Percentiles rank a stretch among this genome's conserved stretches.
These are phyloP conservation scores for Suillus alpinus DNA, from an alignment of 768 basidiomycete species.

Conservation along the genomic window DNA sequence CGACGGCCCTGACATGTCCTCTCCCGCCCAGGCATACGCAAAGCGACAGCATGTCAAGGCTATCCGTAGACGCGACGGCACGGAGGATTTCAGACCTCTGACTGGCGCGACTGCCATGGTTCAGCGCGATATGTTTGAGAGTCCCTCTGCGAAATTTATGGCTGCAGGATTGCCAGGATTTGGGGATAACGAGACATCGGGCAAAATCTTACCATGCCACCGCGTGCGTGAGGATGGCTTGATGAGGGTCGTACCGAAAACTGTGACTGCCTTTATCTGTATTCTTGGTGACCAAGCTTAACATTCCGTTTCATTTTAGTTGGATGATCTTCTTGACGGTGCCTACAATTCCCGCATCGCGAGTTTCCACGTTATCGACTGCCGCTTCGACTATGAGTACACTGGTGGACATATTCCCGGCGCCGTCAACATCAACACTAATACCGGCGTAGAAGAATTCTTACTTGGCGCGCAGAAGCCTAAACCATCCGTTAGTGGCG, in stretches of 20 bases:
- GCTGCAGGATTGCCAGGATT: slow-evolving; percentile 76
- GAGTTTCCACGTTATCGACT: slow-evolving; percentile 84
- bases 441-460: slow-evolving; percentile 73
- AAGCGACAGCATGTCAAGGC: slow-evolving; percentile 76
- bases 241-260: slow-evolving; percentile 81
- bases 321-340: slow-evolving; percentile 78
- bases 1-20: slow-evolving; percentile 64
- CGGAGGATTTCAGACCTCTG: slow-evolving; percentile 73
- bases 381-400: slow-evolving; percentile 97
- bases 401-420: slow-evolving; percentile 89
- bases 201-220: slow-evolving; percentile 93
- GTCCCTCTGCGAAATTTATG: slow-evolving; percentile 55
- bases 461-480: slow-evolving; percentile 67
- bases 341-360: slow-evolving; percentile 61
- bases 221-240: slow-evolving; percentile 92
- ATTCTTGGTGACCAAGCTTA: not conserved
- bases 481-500: slow-evolving; percentile 70
- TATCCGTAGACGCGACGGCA: slow-evolving; percentile 76
- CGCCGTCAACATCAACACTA: slow-evolving; percentile 89
- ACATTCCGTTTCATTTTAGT: slow-evolving; percentile 39
- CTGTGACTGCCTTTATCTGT: slow-evolving; percentile 49
- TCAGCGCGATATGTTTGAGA: slow-evolving; percentile 44
- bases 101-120: slow-evolving; percentile 62
- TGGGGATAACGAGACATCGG: slow-evolving; percentile 88
- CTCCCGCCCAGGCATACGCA: slow-evolving; percentile 79